Conservation (phyloP, 768 basidiomycete genomes). For the Leccinum truebloodii region DNA sequence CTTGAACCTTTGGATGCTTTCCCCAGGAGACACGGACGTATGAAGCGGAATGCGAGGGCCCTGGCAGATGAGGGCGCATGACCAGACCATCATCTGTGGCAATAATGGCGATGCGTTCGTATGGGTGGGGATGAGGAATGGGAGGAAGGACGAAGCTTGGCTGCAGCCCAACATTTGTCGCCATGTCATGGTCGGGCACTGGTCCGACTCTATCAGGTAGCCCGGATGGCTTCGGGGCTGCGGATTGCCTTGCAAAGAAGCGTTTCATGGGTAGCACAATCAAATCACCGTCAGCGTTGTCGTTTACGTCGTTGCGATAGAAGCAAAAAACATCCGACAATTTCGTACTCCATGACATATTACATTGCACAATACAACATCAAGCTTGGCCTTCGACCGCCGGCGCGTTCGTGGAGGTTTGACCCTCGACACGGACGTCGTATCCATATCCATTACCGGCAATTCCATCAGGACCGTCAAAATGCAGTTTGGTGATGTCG, state of each 20-base stretch:
- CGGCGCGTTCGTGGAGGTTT: slow-evolving; percentile 53
- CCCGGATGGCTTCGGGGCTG: slow-evolving; percentile 7
- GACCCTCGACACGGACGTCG: slow-evolving; percentile 64
- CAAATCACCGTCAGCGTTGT: background rate
- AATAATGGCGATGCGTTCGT: slow-evolving; percentile 66
- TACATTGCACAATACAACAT: slow-evolving; percentile 27
- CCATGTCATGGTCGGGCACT: slow-evolving; percentile 8
- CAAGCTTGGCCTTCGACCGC: slow-evolving; percentile 32
- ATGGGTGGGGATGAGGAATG: slow-evolving; percentile 72
- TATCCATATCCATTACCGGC: slow-evolving; percentile 83
- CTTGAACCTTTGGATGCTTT: slow-evolving; percentile 54
- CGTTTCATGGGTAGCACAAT: slow-evolving; percentile 32
- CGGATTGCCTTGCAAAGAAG: slow-evolving; percentile 27
- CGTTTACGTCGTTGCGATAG: slow-evolving; percentile 1
- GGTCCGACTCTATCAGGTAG: background rate
- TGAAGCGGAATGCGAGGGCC: slow-evolving; percentile 25
- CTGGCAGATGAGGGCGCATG: slow-evolving; percentile 55
- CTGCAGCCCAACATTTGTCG: slow-evolving; percentile 39
- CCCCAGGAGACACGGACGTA: slow-evolving; percentile 62
- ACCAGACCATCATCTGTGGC: slow-evolving; percentile 64
- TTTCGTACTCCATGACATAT: slow-evolving; percentile 10
- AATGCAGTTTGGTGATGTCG: slow-evolving; percentile 88
- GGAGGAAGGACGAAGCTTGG: slow-evolving; percentile 67
- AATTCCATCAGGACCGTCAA: slow-evolving; percentile 78
- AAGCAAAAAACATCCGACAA: slow-evolving; percentile 6